A percentile compares a stretch with the other conserved stretches of the same genome.
phyloP scores from a whole-genome alignment of 78 protist genomes.

The Cavenderia fasciculata region DNA sequence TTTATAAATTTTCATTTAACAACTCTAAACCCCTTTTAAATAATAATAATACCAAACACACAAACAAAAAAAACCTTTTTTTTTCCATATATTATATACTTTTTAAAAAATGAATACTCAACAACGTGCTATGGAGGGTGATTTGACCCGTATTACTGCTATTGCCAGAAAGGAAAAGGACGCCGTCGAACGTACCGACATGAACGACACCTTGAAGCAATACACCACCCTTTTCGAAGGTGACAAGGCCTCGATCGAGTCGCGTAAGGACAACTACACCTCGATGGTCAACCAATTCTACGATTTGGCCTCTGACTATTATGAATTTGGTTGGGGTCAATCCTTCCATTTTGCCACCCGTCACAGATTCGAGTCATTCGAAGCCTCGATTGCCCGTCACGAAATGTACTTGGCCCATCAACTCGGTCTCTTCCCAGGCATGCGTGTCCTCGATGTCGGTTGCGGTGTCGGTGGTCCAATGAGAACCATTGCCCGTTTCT shows the following conservation, averaged over 20 bases:
- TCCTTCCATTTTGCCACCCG: slow-evolving; percentile 94
- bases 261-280: slow-evolving; percentile 79
- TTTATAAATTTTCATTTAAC: too few relatives aligned
- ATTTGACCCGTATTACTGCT: slow-evolving; percentile 61
- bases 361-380: slow-evolving; percentile 79
- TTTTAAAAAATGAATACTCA: slow-evolving; percentile 58
- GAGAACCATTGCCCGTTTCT: slow-evolving; percentile 88
- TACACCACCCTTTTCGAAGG: slow-evolving; percentile 70
- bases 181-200: slow-evolving; percentile 50
- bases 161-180: slow-evolving; percentile 71
- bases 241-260: slow-evolving; percentile 50
- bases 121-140: slow-evolving; percentile 81
- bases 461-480: slow-evolving; percentile 98
- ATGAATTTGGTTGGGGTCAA: slow-evolving; percentile 97
- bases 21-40: background rate
- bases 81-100: background rate
- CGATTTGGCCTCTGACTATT: slow-evolving; percentile 95
- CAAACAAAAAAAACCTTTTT: background rate
- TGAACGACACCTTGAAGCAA: slow-evolving; percentile 25
- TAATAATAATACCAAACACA: background rate
- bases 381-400: slow-evolving; percentile 86
- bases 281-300: slow-evolving; percentile 90
- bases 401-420: slow-evolving; percentile 90
- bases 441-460: slow-evolving; percentile 91
- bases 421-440: slow-evolving; percentile 83